phyloP scores from a whole-genome alignment of 148 eudicot species.

The Silene latifolia region DNA sequence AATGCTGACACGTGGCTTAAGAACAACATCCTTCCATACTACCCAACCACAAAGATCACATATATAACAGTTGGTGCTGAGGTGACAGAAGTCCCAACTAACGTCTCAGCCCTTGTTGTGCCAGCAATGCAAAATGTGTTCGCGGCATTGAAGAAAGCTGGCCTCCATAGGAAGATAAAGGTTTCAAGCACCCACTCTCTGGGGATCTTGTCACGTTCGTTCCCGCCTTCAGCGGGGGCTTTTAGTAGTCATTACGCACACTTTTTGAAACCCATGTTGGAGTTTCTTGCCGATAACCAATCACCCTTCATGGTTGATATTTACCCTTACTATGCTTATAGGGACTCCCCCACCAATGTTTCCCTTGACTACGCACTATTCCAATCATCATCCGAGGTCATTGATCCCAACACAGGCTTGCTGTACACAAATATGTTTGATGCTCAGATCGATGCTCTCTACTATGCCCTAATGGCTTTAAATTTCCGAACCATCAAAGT shows the following conservation, averaged over 20 bases:
- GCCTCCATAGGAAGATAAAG: constrained; percentile 77
- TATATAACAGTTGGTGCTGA: constrained; percentile 95
- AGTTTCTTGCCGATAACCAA: constrained; percentile 84
- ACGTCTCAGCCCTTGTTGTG: constrained; percentile 60
- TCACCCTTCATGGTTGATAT: constrained; percentile 87
- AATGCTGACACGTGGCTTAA: constrained; percentile 90
- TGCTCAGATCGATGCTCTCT: constrained; percentile 85
- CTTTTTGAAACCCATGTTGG: constrained; percentile 83
- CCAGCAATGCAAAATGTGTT: constrained; percentile 84
- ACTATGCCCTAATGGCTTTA: constrained; percentile 67
- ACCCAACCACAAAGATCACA: constrained; percentile 80
- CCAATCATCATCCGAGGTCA: constrained; percentile 77
- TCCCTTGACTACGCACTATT: constrained; percentile 89
- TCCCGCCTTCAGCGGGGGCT: constrained; percentile 96
- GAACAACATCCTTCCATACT: constrained; percentile 85
- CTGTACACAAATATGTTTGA: constrained; percentile 90
- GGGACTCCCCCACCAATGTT: constrained; percentile 68
- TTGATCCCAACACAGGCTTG: constrained; percentile 88
- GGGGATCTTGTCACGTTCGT: constrained; percentile 83
- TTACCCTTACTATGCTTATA: constrained; percentile 87
- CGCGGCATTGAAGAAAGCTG: constrained; percentile 62
- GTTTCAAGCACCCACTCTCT: constrained; percentile 91
- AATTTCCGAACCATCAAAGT: constrained; percentile 68
- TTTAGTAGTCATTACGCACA: constrained; percentile 68
- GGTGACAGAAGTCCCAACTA: constrained; percentile 67